phyloP scores from a whole-genome alignment of 768 basidiomycete genomes.

The Suillus luteus region DNA sequence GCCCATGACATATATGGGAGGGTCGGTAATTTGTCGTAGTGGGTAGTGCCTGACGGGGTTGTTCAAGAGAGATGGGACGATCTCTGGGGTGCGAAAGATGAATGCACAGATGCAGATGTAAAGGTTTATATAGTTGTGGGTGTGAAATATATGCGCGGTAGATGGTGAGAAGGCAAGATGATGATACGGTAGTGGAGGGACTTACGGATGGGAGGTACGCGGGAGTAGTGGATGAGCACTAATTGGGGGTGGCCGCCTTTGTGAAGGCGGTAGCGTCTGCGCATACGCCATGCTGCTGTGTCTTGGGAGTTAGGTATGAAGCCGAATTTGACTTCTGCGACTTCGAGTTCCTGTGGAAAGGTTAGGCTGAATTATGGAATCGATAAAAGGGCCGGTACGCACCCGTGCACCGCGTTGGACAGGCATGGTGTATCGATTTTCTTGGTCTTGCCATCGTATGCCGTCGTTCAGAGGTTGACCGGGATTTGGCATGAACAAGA shows the following conservation, averaged over 20 bases:
- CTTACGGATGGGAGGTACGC: constrained; percentile 65
- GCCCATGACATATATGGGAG: constrained; percentile 68
- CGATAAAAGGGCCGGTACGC: constrained; percentile 29
- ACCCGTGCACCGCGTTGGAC: constrained; percentile 60
- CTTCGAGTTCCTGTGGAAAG: constrained; percentile 67
- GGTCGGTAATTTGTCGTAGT: constrained; percentile 64
- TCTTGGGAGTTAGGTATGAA: constrained; percentile 73
- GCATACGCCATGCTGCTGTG: constrained; percentile 61
- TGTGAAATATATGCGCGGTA: not conserved
- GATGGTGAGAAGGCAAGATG: constrained; percentile 10
- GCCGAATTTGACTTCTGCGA: constrained; percentile 71
- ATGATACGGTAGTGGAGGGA: constrained; percentile 21
- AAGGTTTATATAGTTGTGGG: not conserved
- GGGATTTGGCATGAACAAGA: constrained; percentile 66
- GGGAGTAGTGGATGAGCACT: constrained; percentile 76
- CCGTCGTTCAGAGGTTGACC: constrained; percentile 73
- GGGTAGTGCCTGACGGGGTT: constrained; percentile 74
- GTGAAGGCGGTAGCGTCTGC: constrained; percentile 69
- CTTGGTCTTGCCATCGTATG: constrained; percentile 73
- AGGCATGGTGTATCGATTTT: constrained; percentile 52
- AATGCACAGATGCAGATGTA: not conserved
- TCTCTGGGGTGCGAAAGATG: constrained; percentile 41
- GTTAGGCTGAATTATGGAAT: constrained; percentile 5
- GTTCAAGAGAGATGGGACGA: constrained; percentile 56
- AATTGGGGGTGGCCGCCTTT: constrained; percentile 76